Evolutionary conservation across 2,329 filamentous ascomycete species (phyloP).

Genomic region (Eutypa lata): DNA sequence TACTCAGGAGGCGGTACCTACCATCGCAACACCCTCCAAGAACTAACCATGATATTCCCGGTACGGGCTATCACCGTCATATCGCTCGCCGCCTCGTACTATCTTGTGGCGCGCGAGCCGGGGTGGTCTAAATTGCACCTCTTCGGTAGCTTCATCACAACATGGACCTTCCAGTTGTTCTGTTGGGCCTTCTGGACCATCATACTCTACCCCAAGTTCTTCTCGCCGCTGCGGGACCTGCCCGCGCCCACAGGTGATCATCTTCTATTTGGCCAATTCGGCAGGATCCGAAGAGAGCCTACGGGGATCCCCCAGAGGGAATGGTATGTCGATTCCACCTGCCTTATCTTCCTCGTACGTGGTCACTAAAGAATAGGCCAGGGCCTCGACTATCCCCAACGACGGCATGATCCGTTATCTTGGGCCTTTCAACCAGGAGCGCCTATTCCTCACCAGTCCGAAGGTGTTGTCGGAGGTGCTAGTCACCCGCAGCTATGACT

Average conservation of each 20-base stretch:
- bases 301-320: slow-evolving; percentile 44
- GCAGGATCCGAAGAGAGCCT: slow-evolving; percentile 34
- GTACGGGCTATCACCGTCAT: slow-evolving; percentile 24
- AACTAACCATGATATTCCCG: slow-evolving; percentile 19
- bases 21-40: not conserved
- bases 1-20: too few relatives aligned
- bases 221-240: slow-evolving; percentile 48
- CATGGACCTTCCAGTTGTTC: slow-evolving; percentile 34
- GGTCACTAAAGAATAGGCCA: slow-evolving; percentile 24
- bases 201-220: slow-evolving; percentile 45
- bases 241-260: slow-evolving; percentile 42
- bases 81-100: slow-evolving; percentile 30
- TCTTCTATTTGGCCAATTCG: slow-evolving; percentile 48
- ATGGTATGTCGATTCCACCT: slow-evolving; percentile 37
- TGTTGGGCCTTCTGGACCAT: slow-evolving; percentile 38
- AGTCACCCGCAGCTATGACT: slow-evolving; percentile 67
- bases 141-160: slow-evolving; percentile 28
- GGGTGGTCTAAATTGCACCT: slow-evolving; percentile 32
- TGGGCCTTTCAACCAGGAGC: slow-evolving; percentile 33
- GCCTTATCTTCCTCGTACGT: not conserved
- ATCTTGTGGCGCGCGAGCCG: slow-evolving; percentile 23
- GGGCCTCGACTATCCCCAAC: slow-evolving; percentile 62
- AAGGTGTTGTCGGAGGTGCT: slow-evolving; percentile 70
- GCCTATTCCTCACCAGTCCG: slow-evolving; percentile 47
- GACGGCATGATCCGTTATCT: slow-evolving; percentile 68